phyloP scores from a whole-genome alignment of 2,329 filamentous ascomycete genomes.

The Ceratocystis colombiana region DNA sequence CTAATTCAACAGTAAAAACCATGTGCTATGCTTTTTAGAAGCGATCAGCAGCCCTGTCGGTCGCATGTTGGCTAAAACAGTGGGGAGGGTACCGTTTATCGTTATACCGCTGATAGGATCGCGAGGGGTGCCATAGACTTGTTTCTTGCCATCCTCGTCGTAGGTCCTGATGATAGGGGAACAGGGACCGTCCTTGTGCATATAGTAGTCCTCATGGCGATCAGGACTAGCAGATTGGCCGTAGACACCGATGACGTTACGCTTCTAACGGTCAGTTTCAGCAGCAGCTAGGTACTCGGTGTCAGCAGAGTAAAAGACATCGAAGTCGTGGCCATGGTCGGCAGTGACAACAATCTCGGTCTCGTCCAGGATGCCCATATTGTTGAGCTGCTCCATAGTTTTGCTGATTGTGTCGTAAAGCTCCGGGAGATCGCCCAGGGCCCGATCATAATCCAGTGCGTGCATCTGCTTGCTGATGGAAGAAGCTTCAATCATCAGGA shows the following conservation, averaged over 20 bases:
- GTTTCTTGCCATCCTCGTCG: background rate
- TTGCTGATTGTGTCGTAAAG: constrained; percentile 73
- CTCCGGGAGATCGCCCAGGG: constrained; percentile 73
- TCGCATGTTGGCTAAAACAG: constrained; percentile 38
- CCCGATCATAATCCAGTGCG: constrained; percentile 69
- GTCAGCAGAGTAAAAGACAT: no score
- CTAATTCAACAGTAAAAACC: background rate
- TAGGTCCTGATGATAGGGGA: constrained; percentile 43
- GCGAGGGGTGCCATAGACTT: constrained; percentile 54
- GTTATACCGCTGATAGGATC: constrained; percentile 58
- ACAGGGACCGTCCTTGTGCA: constrained; percentile 57
- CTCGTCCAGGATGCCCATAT: constrained; percentile 57
- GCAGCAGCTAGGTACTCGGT: no score
- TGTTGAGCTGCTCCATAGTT: constrained; percentile 58
- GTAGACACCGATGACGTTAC: no score
- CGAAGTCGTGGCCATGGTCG: constrained; percentile 45
- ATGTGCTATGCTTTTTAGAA: constrained; percentile 12
- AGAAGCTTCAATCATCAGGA: no score
- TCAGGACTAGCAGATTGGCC: constrained; percentile 45
- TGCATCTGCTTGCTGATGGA: no score
- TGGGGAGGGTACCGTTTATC: constrained; percentile 52
- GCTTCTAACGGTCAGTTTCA: no score
- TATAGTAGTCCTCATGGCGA: constrained; percentile 62
- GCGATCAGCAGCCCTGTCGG: constrained; percentile 9
- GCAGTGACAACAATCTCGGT: constrained; percentile 72